Conservation (phyloP, 495 filamentous ascomycete genomes). For the Opeltia flavorubescens region DNA sequence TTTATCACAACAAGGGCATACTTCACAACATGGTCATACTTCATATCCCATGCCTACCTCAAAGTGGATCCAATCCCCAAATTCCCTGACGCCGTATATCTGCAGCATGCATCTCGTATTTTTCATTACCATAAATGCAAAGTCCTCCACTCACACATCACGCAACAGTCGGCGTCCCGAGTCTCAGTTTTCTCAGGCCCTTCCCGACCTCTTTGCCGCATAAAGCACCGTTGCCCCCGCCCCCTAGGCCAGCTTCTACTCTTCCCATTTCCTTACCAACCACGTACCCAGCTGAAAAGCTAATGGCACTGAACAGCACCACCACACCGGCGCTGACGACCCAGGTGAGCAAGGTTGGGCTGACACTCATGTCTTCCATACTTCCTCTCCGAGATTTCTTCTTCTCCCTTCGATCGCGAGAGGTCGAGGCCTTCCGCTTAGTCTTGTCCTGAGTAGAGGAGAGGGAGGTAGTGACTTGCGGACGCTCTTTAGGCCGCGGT, state of each 20-base stretch:
- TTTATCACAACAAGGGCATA: not conserved
- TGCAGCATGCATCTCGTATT: not conserved
- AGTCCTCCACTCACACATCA: too few relatives aligned
- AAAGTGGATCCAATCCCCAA: too few relatives aligned
- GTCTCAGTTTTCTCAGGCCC: constrained; percentile 21
- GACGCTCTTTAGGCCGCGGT: constrained; percentile 15
- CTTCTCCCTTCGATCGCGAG: constrained; percentile 33
- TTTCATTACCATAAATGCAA: not conserved
- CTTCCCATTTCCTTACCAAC: constrained; percentile 71
- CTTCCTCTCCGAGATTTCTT: constrained; percentile 42
- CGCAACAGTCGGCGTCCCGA: constrained; percentile 9
- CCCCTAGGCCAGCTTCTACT: constrained; percentile 39
- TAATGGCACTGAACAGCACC: constrained; percentile 77
- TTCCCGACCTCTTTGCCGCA: constrained; percentile 23
- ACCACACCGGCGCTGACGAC: constrained; percentile 85
- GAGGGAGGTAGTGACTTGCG: constrained; percentile 11
- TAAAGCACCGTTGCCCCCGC: constrained; percentile 22
- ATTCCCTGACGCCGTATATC: too few relatives aligned
- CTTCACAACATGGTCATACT: not conserved
- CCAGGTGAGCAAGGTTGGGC: constrained; percentile 76
- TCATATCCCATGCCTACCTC: not conserved
- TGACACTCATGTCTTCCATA: constrained; percentile 19
- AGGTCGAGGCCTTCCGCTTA: constrained; percentile 36
- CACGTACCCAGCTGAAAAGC: constrained; percentile 86
- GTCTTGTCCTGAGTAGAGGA: constrained; percentile 24